Base-by-base conservation (phyloP, 73 alveolate species). In the Symbiodinium pilosum region DNA sequence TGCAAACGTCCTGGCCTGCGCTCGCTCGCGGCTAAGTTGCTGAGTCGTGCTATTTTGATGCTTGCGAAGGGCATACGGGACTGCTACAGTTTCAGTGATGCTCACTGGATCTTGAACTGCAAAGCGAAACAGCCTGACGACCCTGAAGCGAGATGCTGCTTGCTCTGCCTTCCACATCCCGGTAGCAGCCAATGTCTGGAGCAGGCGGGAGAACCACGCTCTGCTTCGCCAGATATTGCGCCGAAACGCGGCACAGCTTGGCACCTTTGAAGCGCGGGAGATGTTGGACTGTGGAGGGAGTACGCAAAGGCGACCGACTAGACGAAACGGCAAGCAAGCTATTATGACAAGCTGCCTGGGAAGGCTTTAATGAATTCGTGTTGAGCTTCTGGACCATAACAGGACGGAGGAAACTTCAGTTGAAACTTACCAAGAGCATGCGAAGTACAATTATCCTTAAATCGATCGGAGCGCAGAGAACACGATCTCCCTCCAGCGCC, bases 141-240 rank as follows among this genome's bases (percentile, higher is more conserved):
- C 64, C 71, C 71, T 21, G 71, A 54, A 54, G 4, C 69, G 69
- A 1, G n/a, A n/a, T n/a, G n/a, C n/a, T 47, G 59, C 59, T 47
- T 47, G 59, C 14, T 47, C 59, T 9, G 51, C 97, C 97, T 43
- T 42, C 42, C 0, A 77, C 89, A 43, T 71, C 81, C n/a, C 40
- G 88, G 54, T 34, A 91, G 86, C 97, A 91, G 41, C 97, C 97
- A 38, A 91, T 69, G 41, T 91, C 97, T 9, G 97, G 97, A 32
- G 41, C 89, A 14, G 89, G 97, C 0, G 97, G 97, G 59, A 91
- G 24, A 75, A 34, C 81, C 40, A 91, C 32, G 59, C 75, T 54
- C 40, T 43, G 89, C 38, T 24, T 30, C 52, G 39, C 40, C 40
- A 91, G 77, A 77, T 69, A 43, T 54, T 43, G 32, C 9, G 89